These are phyloP conservation scores for Salvia miltiorrhiza DNA, from an alignment of 257 asterid genomes.

Conservation along the genomic window DNA sequence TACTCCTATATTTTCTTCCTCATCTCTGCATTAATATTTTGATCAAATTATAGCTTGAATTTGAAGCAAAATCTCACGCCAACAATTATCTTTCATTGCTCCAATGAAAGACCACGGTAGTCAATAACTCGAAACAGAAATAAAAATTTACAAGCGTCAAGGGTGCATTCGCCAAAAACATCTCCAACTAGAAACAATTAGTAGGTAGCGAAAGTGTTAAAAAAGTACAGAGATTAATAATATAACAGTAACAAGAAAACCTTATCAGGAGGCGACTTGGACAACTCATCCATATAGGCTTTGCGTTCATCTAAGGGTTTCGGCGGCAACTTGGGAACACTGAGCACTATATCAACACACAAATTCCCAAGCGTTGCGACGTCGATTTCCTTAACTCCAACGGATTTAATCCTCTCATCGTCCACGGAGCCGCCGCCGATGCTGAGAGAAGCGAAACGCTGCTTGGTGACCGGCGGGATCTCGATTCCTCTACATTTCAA, in stretches of 20 bases:
- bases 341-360: slow-evolving; percentile 86
- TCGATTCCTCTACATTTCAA: slow-evolving; percentile 47
- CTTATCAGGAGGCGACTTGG: slow-evolving; percentile 88
- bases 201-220: neutral
- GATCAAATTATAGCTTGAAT: neutral
- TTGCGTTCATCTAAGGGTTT: slow-evolving; percentile 56
- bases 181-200: neutral
- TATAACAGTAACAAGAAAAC: slow-evolving; percentile 25
- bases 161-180: neutral
- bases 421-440: slow-evolving; percentile 42
- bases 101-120: neutral
- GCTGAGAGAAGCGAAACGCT: slow-evolving; percentile 35
- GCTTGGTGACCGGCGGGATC: slow-evolving; percentile 35
- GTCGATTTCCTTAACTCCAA: slow-evolving; percentile 63
- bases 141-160: slow-evolving; percentile 1
- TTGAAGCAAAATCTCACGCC: neutral
- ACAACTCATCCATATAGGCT: slow-evolving; percentile 66
- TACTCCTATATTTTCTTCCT: no score
- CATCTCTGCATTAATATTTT: neutral
- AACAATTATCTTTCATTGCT: neutral
- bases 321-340: slow-evolving; percentile 83
- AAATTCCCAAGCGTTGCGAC: slow-evolving; percentile 88
- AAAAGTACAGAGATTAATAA: neutral
- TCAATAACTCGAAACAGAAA: neutral
- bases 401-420: slow-evolving; percentile 36